Percentiles rank a stretch among this genome's conserved stretches.
Conservation (phyloP, 2,329 filamentous ascomycete species). For the Cryphonectria carpinicola region DNA sequence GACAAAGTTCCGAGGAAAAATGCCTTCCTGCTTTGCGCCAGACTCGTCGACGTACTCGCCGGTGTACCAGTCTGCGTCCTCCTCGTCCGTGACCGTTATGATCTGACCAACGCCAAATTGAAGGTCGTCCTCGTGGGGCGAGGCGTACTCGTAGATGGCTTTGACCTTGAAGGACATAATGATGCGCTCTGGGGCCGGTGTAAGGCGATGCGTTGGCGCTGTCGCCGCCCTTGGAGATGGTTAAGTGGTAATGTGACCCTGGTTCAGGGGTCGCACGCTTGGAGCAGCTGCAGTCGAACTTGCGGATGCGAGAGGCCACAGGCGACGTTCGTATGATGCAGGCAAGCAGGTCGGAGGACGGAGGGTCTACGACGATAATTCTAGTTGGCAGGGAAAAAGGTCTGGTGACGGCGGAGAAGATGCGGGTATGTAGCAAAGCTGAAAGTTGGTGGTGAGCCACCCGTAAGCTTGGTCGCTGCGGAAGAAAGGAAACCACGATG, state of each 20-base stretch:
- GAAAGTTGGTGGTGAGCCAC: neutral
- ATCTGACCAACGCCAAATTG: slow-evolving; percentile 84
- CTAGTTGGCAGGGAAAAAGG: slow-evolving; percentile 4
- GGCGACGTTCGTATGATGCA: slow-evolving; percentile 3
- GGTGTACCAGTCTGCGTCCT: slow-evolving; percentile 92
- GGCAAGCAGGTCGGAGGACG: slow-evolving; percentile 3
- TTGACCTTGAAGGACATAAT: slow-evolving; percentile 92
- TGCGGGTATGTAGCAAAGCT: neutral
- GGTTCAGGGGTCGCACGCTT: slow-evolving; percentile 16
- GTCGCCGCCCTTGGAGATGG: neutral
- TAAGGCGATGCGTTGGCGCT: slow-evolving; percentile 15
- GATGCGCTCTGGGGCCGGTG: slow-evolving; percentile 31
- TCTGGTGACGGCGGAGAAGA: neutral
- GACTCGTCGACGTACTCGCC: slow-evolving; percentile 82
- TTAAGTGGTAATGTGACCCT: slow-evolving; percentile 12
- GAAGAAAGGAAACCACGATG: slow-evolving; percentile 12
- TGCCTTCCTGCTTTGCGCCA: slow-evolving; percentile 77
- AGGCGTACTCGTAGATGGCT: slow-evolving; percentile 92
- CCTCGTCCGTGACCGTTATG: slow-evolving; percentile 90
- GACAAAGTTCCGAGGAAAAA: slow-evolving; percentile 97
- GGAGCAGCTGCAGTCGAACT: neutral
- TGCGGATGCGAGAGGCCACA: neutral
- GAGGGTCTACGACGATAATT: slow-evolving; percentile 11
- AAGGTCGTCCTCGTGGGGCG: slow-evolving; percentile 92
- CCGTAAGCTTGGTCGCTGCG: slow-evolving; percentile 12